Evolutionary conservation across 352 stramenopile genomes (phyloP), one percentile per base, ranked within the genome.

Genomic region (Aphanomyces stellatus): DNA sequence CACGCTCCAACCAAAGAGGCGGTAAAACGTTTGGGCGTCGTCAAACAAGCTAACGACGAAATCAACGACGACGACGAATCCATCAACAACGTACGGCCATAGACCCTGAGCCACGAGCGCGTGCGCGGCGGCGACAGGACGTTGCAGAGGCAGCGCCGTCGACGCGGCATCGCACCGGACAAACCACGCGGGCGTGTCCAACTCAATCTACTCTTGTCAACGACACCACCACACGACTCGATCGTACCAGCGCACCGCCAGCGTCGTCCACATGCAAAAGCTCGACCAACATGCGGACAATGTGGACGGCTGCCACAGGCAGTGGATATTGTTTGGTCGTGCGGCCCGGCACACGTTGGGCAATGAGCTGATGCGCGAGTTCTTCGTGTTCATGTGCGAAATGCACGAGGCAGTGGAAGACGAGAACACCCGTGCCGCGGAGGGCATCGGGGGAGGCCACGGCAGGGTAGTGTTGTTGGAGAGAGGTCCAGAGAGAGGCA

Each of bases 311-410:
- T 2, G 49, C 41, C 11, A 49, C 48, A 19, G 40, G 60, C 22
- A 67, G 30, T 10, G 60, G 60, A 33, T 67, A 67, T 25, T 67
- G 60, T 33, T 67, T 67, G n/a, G n/a, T 8, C 22, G 57, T 19
- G n/a, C n/a, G n/a, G 2, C 33, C 46, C 27, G 17, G 13, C 17
- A 48, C 25, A 11, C 60, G 60, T 28, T 67, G 60, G 8, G 41
- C 60, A 59, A 67, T 67, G n/a, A 67, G 28, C 37, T 67, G 60
- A 8, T 19, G 24, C 25, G 60, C 60, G n/a, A 67, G 48, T 34
- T 67, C 60, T 28, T 55, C n/a, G 17, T 67, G 60, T 28, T 67
- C 60, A 40, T 22, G 24, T 5, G 48, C 40, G 33, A 67, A 67
- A 30, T 67, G 42, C 24, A 51, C n/a, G 17, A 67, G 24, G 27